Conservation (phyloP, 139 green algal species). For the Volvox africanus region DNA sequence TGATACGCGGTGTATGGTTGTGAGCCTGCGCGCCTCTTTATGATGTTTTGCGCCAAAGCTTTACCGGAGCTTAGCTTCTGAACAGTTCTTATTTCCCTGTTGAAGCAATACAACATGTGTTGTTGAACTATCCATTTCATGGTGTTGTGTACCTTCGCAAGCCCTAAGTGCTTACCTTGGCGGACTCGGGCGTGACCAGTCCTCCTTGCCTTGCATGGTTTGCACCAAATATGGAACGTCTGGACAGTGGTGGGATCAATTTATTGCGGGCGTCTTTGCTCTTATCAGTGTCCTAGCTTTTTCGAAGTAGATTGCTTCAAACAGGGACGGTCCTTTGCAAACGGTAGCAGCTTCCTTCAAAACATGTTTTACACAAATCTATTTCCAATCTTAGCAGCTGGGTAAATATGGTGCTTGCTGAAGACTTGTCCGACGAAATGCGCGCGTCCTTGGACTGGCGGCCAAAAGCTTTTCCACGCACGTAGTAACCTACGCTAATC, state of each 20-base stretch:
- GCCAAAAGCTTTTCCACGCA: not conserved
- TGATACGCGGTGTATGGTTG: not conserved
- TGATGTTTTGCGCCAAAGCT: not conserved
- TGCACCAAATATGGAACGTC: not conserved
- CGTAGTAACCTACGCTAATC: not conserved
- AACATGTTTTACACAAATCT: not conserved
- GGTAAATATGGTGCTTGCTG: not conserved
- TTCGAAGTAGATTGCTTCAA: not conserved
- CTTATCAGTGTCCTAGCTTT: not conserved
- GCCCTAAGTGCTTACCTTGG: slow-evolving; percentile 20
- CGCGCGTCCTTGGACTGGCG: not conserved
- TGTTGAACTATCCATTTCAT: not conserved
- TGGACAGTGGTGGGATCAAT: not conserved
- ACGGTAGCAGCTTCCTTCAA: too few species aligned
- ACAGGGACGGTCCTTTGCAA: too few species aligned
- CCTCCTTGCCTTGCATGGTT: not conserved
- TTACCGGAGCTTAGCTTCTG: not conserved
- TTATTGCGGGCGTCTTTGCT: not conserved
- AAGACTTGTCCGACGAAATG: not conserved
- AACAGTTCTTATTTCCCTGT: too few species aligned
- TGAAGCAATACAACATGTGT: too few species aligned
- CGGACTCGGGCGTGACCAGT: not conserved
- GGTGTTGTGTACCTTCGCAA: slow-evolving; percentile 4
- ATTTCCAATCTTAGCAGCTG: not conserved
- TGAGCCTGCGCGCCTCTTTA: not conserved